phyloP scores from a whole-genome alignment of 2,329 filamentous ascomycete species.

The Clarireedia monteithiana region DNA sequence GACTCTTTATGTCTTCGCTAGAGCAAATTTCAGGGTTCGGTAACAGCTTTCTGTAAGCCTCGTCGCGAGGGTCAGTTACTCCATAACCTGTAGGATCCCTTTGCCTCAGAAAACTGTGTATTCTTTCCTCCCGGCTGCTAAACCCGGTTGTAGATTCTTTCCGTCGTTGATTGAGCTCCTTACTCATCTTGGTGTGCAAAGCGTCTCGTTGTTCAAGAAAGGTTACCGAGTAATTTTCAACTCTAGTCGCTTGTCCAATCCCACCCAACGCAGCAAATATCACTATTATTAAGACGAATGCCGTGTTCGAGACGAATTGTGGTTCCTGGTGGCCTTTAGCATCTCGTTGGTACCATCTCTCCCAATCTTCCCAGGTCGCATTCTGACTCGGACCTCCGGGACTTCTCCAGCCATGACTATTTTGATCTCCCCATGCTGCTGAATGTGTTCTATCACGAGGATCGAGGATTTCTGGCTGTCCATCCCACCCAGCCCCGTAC shows the following conservation, averaged over 20 bases:
- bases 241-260: conserved; percentile 63
- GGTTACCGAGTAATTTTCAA: conserved; percentile 51
- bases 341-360: conserved; percentile 60
- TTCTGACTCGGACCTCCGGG: conserved; percentile 51
- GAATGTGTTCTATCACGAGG: conserved; percentile 23
- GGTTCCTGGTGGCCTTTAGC: conserved; percentile 42
- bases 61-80: conserved; percentile 30
- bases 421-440: conserved; percentile 16
- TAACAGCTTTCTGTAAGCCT: conserved; percentile 37
- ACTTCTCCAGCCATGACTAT: conserved; percentile 21
- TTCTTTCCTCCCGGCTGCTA: conserved; percentile 53
- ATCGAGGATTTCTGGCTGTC: conserved; percentile 31
- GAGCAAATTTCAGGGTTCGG: conserved; percentile 38
- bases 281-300: conserved; percentile 68
- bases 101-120: conserved; percentile 70
- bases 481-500: conserved; percentile 73
- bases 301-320: conserved; percentile 67
- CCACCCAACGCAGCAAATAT: conserved; percentile 62
- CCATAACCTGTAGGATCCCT: conserved; percentile 42
- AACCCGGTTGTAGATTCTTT: conserved; percentile 44
- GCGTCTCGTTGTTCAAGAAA: conserved; percentile 60
- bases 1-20: conserved; percentile 32
- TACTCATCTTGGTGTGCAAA: conserved; percentile 58
- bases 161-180: conserved; percentile 47
- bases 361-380: conserved; percentile 98